A percentile compares a stretch with the other conserved stretches of the same genome.
Evolutionary conservation across 139 green algal genomes (phyloP).

Genomic region (Micractinium sp.): DNA sequence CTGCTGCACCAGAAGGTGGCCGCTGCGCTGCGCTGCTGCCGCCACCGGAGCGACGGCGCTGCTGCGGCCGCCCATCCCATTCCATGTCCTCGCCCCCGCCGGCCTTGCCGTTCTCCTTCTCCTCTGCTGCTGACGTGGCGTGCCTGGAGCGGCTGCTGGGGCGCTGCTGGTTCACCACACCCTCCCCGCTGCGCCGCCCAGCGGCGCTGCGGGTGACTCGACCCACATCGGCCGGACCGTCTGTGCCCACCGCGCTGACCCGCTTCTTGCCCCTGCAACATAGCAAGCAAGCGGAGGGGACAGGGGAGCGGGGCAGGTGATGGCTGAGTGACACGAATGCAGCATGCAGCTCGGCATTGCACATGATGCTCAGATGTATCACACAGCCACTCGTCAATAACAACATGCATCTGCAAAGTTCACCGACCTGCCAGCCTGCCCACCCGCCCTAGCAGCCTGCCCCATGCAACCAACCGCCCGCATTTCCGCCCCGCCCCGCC

Average conservation of each 20-base stretch:
- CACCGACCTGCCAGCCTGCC: no score
- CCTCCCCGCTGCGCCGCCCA: background rate
- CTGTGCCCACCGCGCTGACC: background rate
- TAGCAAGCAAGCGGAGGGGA: background rate
- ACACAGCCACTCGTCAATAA: no score
- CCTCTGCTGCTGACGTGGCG: background rate
- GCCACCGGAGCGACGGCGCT: background rate
- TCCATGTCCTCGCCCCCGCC: background rate
- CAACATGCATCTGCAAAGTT: no score
- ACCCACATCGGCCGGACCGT: no score
- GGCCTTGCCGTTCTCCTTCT: background rate
- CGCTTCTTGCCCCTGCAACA: slow-evolving; percentile 23
- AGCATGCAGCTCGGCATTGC: background rate
- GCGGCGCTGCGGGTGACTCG: slow-evolving; percentile 9
- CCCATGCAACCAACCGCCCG: no score
- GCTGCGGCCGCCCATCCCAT: background rate
- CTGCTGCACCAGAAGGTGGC: background rate
- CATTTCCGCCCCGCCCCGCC: no score
- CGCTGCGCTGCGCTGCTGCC: background rate
- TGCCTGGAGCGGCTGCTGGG: slow-evolving; percentile 3
- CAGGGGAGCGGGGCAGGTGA: no score
- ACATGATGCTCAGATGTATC: background rate
- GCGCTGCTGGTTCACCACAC: background rate
- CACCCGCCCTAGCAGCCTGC: no score
- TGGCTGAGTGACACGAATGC: background rate